Conservation (phyloP, 257 asterid species). For the Plantago major region DNA sequence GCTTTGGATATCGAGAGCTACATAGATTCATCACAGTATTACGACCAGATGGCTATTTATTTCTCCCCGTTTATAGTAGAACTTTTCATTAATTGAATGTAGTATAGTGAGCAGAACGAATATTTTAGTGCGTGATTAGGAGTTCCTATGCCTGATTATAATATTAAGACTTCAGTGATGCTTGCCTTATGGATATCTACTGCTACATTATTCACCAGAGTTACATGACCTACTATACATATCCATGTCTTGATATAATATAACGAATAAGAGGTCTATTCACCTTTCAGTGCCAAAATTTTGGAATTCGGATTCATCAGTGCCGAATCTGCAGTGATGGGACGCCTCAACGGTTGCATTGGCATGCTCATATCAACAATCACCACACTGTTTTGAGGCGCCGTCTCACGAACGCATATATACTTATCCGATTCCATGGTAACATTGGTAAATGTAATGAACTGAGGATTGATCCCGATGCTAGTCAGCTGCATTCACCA, state of each 20-base stretch:
- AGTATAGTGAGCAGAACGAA: too few species aligned
- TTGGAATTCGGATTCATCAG: conserved; percentile 93
- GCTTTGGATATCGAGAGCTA: too few species aligned
- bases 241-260: not conserved
- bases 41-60: too few species aligned
- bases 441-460: conserved; percentile 90
- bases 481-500: conserved; percentile 76
- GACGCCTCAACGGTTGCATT: conserved; percentile 91
- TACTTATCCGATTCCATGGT: conserved; percentile 98
- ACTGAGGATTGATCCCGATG: conserved; percentile 91
- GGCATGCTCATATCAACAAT: conserved; percentile 97
- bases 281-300: conserved; percentile 95
- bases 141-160: too few species aligned
- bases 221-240: not conserved
- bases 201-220: too few species aligned
- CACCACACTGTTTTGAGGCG: conserved; percentile 95
- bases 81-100: too few species aligned
- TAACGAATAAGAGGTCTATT: not conserved
- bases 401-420: conserved; percentile 94
- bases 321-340: conserved; percentile 97
- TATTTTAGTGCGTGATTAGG: too few species aligned
- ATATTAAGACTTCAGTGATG: too few species aligned
- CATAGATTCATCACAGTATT: too few species aligned
- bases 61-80: too few species aligned
- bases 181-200: too few species aligned